phyloP scores from a whole-genome alignment of 2,329 filamentous ascomycete species.

The Fusarium camptoceras region DNA sequence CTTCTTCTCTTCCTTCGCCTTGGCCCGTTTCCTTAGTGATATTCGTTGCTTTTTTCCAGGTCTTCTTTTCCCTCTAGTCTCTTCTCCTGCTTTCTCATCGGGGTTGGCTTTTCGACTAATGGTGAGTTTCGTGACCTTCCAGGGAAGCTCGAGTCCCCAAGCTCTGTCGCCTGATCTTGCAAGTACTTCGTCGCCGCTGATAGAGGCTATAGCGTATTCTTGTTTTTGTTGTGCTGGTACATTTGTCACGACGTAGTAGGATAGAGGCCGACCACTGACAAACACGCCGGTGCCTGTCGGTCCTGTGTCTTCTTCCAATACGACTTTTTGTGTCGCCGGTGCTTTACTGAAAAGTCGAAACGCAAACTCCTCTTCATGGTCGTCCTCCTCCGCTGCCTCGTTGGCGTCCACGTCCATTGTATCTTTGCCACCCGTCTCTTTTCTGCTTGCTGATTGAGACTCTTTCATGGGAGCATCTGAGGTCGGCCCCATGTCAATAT shows the following conservation, averaged over 20 bases:
- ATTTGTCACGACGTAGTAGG: conserved; percentile 61
- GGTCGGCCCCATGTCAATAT: conserved; percentile 30
- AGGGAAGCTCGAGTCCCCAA: conserved; percentile 71
- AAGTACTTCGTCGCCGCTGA: conserved; percentile 65
- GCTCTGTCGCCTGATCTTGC: conserved; percentile 56
- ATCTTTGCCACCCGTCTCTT: conserved; percentile 24
- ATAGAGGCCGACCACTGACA: conserved; percentile 54
- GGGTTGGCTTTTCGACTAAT: conserved; percentile 48
- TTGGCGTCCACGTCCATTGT: conserved; percentile 7
- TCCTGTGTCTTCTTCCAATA: conserved; percentile 60
- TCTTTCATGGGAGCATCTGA: background rate
- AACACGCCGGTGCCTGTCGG: conserved; percentile 53
- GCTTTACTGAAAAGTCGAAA: conserved; percentile 69
- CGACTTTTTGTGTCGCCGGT: conserved; percentile 60
- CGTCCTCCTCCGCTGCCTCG: conserved; percentile 39
- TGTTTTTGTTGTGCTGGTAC: conserved; percentile 53
- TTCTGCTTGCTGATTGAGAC: conserved; percentile 1
- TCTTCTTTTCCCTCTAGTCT: conserved; percentile 54
- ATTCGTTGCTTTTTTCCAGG: conserved; percentile 71
- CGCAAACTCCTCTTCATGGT: conserved; percentile 58
- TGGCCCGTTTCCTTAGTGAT: conserved; percentile 59
- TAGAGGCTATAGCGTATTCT: conserved; percentile 59
- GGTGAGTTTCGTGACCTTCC: conserved; percentile 64
- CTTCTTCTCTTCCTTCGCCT: conserved; percentile 56
- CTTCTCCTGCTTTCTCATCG: conserved; percentile 19